These are phyloP conservation scores for Saksenaea vasiformis DNA, from an alignment of 371 early-diverging fungal genomes.

Conservation along the genomic window DNA sequence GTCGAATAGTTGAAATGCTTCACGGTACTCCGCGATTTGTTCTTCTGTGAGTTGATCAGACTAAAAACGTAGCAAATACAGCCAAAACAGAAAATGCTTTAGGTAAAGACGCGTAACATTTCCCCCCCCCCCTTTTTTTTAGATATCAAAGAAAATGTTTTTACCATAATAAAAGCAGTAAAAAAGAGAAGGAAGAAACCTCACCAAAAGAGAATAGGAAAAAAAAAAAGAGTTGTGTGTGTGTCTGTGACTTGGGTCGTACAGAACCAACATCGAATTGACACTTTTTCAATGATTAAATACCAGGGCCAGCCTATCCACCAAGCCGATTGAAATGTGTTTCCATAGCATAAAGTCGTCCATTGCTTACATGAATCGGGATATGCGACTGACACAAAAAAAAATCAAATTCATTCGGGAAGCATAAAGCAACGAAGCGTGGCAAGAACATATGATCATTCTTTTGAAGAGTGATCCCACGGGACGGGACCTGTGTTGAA, in stretches of 20 bases:
- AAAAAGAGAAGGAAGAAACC: neutral
- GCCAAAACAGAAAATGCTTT: neutral
- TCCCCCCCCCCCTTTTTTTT: neutral
- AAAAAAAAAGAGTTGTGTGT: neutral
- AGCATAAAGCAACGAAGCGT: no score
- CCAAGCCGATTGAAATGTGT: no score
- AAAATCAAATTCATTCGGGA: no score
- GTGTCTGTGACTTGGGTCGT: neutral
- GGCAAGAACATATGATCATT: no score
- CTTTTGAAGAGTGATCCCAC: no score
- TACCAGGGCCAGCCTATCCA: no score
- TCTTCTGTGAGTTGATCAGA: conserved; percentile 53
- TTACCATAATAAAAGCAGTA: neutral
- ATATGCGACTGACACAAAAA: no score
- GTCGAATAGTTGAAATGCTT: conserved; percentile 52
- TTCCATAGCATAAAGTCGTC: no score
- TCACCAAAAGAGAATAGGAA: neutral
- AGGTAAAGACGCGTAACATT: neutral
- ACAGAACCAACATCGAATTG: neutral
- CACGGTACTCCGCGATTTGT: conserved; percentile 47
- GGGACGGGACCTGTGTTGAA: no score
- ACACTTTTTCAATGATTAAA: no score
- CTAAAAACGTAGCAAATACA: no score
- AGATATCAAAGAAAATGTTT: neutral
- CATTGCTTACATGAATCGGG: no score